These are phyloP conservation scores for Sarocladium brachiariae DNA, from an alignment of 2,329 filamentous ascomycete species.

Conservation along the genomic window DNA sequence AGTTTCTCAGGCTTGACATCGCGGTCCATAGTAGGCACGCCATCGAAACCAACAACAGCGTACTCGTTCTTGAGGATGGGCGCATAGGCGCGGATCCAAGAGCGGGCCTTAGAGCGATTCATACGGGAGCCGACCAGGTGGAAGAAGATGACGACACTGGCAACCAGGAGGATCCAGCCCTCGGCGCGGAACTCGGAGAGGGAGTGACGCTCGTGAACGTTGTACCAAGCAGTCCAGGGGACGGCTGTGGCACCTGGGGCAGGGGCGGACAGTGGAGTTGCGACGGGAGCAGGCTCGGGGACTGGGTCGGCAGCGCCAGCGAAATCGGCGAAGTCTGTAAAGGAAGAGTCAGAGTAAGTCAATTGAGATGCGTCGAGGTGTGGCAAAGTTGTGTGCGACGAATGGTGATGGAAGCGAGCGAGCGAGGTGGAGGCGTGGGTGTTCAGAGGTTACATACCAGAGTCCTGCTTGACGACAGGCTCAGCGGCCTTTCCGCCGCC, in stretches of 20 bases:
- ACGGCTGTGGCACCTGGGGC: conserved; percentile 41
- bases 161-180: conserved; percentile 69
- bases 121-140: conserved; percentile 74
- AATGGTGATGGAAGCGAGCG: not conserved
- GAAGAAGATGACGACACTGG: conserved; percentile 66
- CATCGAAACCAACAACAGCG: conserved; percentile 74
- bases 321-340: conserved; percentile 89
- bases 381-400: not conserved
- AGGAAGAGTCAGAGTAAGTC: not conserved
- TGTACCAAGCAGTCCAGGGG: conserved; percentile 94
- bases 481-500: conserved; percentile 52
- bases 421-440: not conserved
- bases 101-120: conserved; percentile 73
- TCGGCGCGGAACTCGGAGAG: conserved; percentile 82
- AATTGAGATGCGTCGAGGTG: no score
- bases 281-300: conserved; percentile 40
- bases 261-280: conserved; percentile 37
- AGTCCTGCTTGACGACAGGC: conserved; percentile 49
- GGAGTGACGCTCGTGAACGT: conserved; percentile 84
- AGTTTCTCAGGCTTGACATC: conserved; percentile 37
- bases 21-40: conserved; percentile 42
- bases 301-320: conserved; percentile 67
- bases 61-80: conserved; percentile 73
- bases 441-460: conserved; percentile 45
- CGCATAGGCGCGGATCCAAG: conserved; percentile 72